Conservation (phyloP, 164 flowering plant genomes). For the Sedum album region DNA sequence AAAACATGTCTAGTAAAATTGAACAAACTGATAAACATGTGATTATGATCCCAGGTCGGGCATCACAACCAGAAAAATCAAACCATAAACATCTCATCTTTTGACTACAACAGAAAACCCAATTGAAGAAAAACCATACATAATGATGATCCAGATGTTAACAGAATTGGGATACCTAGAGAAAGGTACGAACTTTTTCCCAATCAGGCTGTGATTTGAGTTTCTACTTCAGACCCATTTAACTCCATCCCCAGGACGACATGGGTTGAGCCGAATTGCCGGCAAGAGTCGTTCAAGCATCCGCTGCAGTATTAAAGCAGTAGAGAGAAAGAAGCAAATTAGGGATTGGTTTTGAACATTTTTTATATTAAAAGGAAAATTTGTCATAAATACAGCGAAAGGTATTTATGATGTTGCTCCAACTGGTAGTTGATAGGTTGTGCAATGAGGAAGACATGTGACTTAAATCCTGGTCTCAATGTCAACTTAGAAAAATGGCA, state of each 20-base stretch:
- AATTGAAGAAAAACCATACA: not conserved
- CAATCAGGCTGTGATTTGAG: not conserved
- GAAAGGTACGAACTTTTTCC: not conserved
- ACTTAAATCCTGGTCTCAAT: conserved; percentile 1
- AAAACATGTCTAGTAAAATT: no score
- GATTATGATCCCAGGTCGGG: not conserved
- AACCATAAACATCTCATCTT: not conserved
- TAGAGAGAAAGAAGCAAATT: not conserved
- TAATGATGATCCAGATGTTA: not conserved
- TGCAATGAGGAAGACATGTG: not conserved
- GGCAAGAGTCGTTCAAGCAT: not conserved
- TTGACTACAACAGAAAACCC: not conserved
- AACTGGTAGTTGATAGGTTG: conserved; percentile 6
- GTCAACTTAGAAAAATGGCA: not conserved
- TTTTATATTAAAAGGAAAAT: not conserved
- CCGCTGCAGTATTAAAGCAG: not conserved
- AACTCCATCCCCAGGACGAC: not conserved
- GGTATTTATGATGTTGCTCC: conserved; percentile 1
- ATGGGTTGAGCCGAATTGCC: not conserved
- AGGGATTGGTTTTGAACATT: not conserved
- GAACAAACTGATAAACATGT: not conserved
- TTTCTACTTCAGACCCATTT: not conserved
- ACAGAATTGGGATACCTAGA: not conserved
- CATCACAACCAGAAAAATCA: not conserved
- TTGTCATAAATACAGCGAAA: not conserved